Conservation (phyloP, 768 basidiomycete genomes). For the Suillus subluteus region DNA sequence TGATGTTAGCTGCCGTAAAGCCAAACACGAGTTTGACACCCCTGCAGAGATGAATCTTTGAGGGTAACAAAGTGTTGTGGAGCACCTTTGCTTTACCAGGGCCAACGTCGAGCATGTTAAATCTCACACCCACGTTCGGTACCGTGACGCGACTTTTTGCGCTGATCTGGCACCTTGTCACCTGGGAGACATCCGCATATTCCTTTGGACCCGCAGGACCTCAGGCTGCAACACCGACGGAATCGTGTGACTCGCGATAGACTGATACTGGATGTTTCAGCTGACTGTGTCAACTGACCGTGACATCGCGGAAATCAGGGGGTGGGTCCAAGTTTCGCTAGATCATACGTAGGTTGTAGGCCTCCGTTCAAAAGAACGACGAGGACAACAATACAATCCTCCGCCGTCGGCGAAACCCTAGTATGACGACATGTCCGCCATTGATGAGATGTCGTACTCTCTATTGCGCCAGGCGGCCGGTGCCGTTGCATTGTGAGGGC, state of each 20-base stretch:
- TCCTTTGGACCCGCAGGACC: neutral
- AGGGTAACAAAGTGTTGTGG: neutral
- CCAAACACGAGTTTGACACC: neutral
- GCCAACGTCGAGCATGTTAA: neutral
- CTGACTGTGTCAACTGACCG: neutral
- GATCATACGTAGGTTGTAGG: neutral
- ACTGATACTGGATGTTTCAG: neutral
- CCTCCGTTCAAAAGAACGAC: neutral
- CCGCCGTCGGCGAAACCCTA: neutral
- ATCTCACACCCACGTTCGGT: conserved; percentile 8
- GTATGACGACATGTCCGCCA: neutral
- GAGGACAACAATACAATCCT: neutral
- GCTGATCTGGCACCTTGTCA: neutral
- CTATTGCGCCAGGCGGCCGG: neutral
- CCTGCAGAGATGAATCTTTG: neutral
- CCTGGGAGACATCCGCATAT: neutral
- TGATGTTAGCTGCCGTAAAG: neutral
- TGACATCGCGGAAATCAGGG: neutral
- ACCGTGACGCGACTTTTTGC: neutral
- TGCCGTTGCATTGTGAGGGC: neutral
- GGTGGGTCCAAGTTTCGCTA: neutral
- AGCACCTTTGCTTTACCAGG: neutral
- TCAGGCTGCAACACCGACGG: neutral
- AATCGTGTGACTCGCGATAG: neutral
- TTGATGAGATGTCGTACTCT: neutral